Evolutionary conservation across 441 rosid species (phyloP).

Genomic region (Aleurites moluccanus): DNA sequence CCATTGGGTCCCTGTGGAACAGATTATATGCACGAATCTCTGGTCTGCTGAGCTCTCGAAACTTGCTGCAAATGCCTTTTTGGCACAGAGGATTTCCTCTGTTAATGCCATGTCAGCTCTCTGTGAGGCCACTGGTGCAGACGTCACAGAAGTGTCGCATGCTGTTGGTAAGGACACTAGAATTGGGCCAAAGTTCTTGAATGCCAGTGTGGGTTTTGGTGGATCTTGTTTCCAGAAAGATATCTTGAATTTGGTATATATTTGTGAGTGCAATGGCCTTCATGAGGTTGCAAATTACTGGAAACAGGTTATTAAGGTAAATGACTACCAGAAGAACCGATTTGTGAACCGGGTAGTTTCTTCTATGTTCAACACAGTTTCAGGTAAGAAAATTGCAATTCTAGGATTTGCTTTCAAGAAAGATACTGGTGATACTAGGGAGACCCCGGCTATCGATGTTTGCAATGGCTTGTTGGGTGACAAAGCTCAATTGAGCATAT

Average conservation of each 20-base stretch:
- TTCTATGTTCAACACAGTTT: conserved; percentile 88
- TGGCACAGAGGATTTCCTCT: conserved; percentile 91
- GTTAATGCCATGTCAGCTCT: conserved; percentile 91
- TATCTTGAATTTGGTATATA: conserved; percentile 72
- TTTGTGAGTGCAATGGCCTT: conserved; percentile 86
- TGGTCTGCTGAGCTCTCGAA: conserved; percentile 95
- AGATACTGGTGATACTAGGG: conserved; percentile 87
- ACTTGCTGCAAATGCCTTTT: conserved; percentile 84
- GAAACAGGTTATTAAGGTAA: conserved; percentile 88
- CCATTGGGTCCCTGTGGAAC: conserved; percentile 78
- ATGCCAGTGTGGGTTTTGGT: conserved; percentile 85
- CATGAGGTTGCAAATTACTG: conserved; percentile 85
- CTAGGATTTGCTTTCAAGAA: conserved; percentile 89
- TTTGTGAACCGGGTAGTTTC: conserved; percentile 79
- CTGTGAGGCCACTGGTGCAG: conserved; percentile 86
- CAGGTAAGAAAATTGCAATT: conserved; percentile 70
- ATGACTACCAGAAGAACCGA: conserved; percentile 78
- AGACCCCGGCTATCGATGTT: conserved; percentile 86
- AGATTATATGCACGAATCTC: conserved; percentile 74
- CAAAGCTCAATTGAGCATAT: conserved; percentile 76
- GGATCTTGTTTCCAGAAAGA: conserved; percentile 94
- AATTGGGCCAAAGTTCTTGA: conserved; percentile 78
- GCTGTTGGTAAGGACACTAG: conserved; percentile 76
- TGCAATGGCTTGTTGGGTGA: conserved; percentile 87
- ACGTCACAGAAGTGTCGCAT: conserved; percentile 65